Evolutionary conservation across 2,329 filamentous ascomycete genomes (phyloP), one percentile per base, ranked within the genome.

Genomic region (Venturia carpophila): DNA sequence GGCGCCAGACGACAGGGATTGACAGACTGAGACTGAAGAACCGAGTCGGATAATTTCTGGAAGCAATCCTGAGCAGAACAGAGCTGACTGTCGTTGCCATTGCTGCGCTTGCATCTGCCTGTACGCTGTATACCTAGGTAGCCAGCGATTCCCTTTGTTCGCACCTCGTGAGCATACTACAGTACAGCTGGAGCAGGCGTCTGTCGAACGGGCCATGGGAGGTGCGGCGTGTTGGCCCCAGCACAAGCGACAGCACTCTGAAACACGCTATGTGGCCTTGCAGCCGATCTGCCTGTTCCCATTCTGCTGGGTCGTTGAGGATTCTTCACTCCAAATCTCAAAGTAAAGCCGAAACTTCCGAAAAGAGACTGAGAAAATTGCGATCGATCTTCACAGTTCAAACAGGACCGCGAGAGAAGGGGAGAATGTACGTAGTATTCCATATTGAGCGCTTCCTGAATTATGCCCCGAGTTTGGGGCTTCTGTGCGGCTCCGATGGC

Each of bases 221-320:
- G n/a, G n/a, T n/a, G n/a, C n/a, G n/a, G n/a, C n/a, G n/a, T n/a
- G n/a, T n/a, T n/a, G n/a, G n/a, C n/a, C n/a, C 21, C 3, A 24
- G 47, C 52, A 58, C 27, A 27, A n/a, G 17, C 52, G 52, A 34
- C 52, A 34, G 6, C 9, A 58, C 27, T 58, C 17, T 58, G 52
- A 58, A 58, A 58, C 52, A 37, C 52, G 30, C 52, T 37, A 34
- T 34, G 52, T 58, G 52, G 52, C 52, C 52, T 43, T 43, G 27
- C 39, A 39, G 60, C n/a, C 24, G 27, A 62, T 47, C 60, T 24
- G 11, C 60, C 37, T 43, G 24, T 19, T 1, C 39, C 37, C 60
- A 41, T 5, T 17, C 21, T 19, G 39, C 60, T 24, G 39, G 60
- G 39, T 11, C 52, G 5, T 37, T 58, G 27, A 58, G 15, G 4